Evolutionary conservation across 2,329 filamentous ascomycete species (phyloP), one percentile per base, ranked within the genome.

Genomic region (Byssoonygena ceratinophila): DNA sequence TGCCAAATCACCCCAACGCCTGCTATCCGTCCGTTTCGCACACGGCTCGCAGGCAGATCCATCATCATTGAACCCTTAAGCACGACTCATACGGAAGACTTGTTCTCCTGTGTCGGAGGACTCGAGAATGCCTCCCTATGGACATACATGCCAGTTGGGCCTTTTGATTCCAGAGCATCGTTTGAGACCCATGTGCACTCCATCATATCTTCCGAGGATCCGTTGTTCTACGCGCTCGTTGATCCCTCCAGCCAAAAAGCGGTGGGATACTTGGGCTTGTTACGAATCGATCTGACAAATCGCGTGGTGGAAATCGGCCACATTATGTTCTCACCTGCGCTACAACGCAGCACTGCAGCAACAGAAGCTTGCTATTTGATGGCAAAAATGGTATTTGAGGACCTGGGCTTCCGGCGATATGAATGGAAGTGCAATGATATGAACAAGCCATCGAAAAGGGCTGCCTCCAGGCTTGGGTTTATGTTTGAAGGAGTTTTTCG

Each of bases 341-440:
- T 84, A 14, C 76, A 79, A 60, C 72, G 75, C 12, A 82, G 78
- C 0, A 70, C 71, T 0, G 72, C 70, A 5, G 76, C 79, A 0
- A 84, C 80, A 0, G 81, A 84, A 61, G 71, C 74, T 0, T 71
- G 78, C 55, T 82, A 76, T 55, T 66, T 84, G 1, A 62, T 82
- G n/a, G 70, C 78, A 40, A 67, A 68, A 34, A 69, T 79, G 51
- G 73, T 73, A 0, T 78, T 84, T 57, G 74, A 77, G 2, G 69
- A 72, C 1, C 61, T 83, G 20, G 71, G 75, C 0, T 81, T 79
- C 60, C 63, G 74, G 2, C 69, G 81, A 6, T 73, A 82, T 3
- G 80, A 83, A 62, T 84, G 82, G 81, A 84, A 84, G 59, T 80
- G 78, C 50, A 74, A 84, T 60, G 58, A 70, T 14, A 65, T 80